Percentiles rank a stretch among this genome's conserved stretches.
Conservation (phyloP, 2,329 filamentous ascomycete genomes). For the Emmonsia crescens region DNA sequence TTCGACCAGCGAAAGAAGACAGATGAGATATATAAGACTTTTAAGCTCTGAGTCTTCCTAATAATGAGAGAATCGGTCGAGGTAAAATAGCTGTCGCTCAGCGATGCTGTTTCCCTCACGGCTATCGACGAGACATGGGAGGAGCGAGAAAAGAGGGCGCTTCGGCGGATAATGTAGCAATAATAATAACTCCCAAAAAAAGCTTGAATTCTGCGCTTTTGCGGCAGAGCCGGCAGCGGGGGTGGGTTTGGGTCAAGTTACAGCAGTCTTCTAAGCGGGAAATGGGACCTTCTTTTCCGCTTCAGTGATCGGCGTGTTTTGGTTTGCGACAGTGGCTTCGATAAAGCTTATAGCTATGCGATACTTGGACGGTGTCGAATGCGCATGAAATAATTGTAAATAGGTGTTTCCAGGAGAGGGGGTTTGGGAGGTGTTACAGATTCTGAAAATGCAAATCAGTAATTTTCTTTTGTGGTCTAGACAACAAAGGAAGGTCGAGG, state of each 20-base stretch:
- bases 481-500: background rate
- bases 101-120: slow-evolving; percentile 6
- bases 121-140: slow-evolving; percentile 2
- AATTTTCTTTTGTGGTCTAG: background rate
- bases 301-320: background rate
- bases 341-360: background rate
- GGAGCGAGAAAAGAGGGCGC: background rate
- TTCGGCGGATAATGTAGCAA: background rate
- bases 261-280: background rate
- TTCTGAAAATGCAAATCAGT: background rate
- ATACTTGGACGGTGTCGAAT: slow-evolving; percentile 1
- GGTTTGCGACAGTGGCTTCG: background rate
- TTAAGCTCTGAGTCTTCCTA: background rate
- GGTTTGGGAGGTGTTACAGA: slow-evolving; percentile 1
- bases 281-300: background rate
- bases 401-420: background rate
- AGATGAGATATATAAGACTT: background rate
- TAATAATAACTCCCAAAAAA: background rate
- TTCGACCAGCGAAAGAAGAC: slow-evolving; percentile 22
- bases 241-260: background rate
- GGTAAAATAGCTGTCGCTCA: slow-evolving; percentile 8
- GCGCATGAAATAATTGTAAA: background rate
- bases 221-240: background rate
- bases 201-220: background rate
- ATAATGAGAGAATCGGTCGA: background rate